Evolutionary conservation across 2,329 filamentous ascomycete species (phyloP), one percentile per base, ranked within the genome.

Genomic region (Knoxdaviesia proteae): DNA sequence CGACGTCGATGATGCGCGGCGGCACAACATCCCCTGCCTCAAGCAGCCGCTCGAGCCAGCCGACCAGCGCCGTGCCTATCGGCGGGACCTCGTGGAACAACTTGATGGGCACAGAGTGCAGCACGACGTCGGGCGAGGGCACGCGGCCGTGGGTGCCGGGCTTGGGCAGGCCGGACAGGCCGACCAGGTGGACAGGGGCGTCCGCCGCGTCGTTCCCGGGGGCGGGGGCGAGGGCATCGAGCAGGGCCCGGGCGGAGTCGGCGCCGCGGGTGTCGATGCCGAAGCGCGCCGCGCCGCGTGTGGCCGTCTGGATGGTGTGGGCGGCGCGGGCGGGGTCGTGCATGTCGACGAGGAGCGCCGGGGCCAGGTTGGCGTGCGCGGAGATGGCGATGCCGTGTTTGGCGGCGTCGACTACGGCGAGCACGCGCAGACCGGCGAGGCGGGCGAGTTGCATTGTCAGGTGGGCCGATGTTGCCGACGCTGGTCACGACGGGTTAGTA

Each of bases 91-190:
- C 74, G 52, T 87, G 81, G 51, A 83, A 86, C 4, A 83, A 52
- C 56, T 86, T 86, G 47, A 87, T 81, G 0, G 80, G 80, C 0
- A 86, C 75, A 0, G 65, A 71, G 51, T 84, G 79, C 44, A 74
- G 67, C 5, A 61, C 54, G 0, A 74, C 61, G 0, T 64, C 64
- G 0, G 60, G 57, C 0, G 57, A 53, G 0, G 56, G 55, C 1
- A 58, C 56, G 4, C 59, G 60, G 20, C 9, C 38, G 6, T 35
- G 33, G 7, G 38, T 34, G 6, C 6, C 31, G 4, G 8, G 11
- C 51, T 81, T 82, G 0, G 80, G 80, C 3, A 83, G 49, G 0
- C 79, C 80, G 0, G 73, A 74, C 38, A 86, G 50, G 0, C 80
- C 79, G 0, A 84, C 65, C 0, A 86, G 60, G 55, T 86, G 80